Percentiles rank a stretch among this genome's conserved stretches.
Evolutionary conservation across 805 yeast genomes (phyloP).

Genomic region (Metschnikowia baotianmanensis): DNA sequence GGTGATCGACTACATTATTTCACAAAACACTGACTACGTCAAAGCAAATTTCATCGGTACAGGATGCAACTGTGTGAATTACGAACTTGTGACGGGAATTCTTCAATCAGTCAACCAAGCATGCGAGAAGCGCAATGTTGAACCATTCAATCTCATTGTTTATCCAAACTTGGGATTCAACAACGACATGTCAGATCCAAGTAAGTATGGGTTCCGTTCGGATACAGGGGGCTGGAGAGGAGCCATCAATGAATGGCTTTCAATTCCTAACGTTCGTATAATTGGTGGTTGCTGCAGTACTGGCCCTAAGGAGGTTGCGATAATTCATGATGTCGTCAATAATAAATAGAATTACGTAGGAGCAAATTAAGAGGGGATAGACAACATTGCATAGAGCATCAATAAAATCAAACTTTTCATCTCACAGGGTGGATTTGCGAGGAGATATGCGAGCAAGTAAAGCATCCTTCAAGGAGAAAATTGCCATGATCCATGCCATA

Average conservation of each 20-base stretch:
- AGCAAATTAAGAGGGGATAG: slow-evolving; percentile 3
- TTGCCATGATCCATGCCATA: slow-evolving; percentile 84
- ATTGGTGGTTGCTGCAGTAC: slow-evolving; percentile 81
- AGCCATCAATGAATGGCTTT: slow-evolving; percentile 40
- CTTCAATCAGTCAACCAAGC: slow-evolving; percentile 30
- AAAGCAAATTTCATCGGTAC: slow-evolving; percentile 41
- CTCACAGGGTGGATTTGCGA: neutral
- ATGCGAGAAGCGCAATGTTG: slow-evolving; percentile 11
- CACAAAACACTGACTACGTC: slow-evolving; percentile 12
- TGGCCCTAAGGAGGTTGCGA: slow-evolving; percentile 44
- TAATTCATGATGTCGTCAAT: slow-evolving; percentile 11
- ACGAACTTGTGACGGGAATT: slow-evolving; percentile 39
- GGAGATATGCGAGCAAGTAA: slow-evolving; percentile 5
- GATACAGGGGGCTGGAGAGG: slow-evolving; percentile 34
- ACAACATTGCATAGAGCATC: neutral
- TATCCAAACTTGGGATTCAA: slow-evolving; percentile 79
- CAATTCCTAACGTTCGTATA: slow-evolving; percentile 38
- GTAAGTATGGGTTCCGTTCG: slow-evolving; percentile 24
- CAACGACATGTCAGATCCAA: slow-evolving; percentile 46
- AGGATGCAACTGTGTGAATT: slow-evolving; percentile 71
- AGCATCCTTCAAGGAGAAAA: slow-evolving; percentile 59
- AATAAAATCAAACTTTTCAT: neutral
- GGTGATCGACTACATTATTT: slow-evolving; percentile 31
- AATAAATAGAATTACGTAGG: slow-evolving; percentile 2
- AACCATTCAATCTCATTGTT: slow-evolving; percentile 43